These are phyloP conservation scores for Paramarasmius palmivorus DNA, from an alignment of 1,284 basidiomycete genomes.

Conservation along the genomic window DNA sequence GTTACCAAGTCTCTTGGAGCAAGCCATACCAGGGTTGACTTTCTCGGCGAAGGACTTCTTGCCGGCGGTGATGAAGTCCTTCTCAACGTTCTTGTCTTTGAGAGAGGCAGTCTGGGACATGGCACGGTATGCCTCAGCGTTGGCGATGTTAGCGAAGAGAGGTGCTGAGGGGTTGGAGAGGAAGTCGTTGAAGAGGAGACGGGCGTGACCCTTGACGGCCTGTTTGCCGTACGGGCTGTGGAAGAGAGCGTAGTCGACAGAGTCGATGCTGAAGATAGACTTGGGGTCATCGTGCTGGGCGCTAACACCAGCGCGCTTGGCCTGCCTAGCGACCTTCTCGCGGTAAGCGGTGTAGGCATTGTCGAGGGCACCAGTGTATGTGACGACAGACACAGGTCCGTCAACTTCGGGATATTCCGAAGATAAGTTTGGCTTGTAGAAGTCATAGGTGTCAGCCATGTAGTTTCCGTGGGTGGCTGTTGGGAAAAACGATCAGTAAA, in stretches of 20 bases:
- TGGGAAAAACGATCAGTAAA: slow-evolving; percentile 15
- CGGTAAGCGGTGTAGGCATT: slow-evolving; percentile 87
- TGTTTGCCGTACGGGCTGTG: slow-evolving; percentile 98
- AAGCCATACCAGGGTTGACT: slow-evolving; percentile 66
- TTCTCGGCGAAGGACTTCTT: slow-evolving; percentile 61
- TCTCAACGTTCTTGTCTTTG: slow-evolving; percentile 94
- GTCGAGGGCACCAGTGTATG: slow-evolving; percentile 95
- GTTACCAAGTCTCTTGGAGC: slow-evolving; percentile 80
- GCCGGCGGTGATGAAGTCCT: slow-evolving; percentile 81
- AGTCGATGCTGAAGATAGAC: slow-evolving; percentile 66
- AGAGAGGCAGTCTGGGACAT: slow-evolving; percentile 75
- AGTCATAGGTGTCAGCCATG: slow-evolving; percentile 98
- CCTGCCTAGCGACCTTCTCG: slow-evolving; percentile 74
- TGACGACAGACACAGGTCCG: slow-evolving; percentile 94
- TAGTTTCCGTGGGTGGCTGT: slow-evolving; percentile 96
- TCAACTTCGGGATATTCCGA: slow-evolving; percentile 98
- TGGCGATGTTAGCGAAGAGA: slow-evolving; percentile 74
- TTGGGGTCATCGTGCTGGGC: slow-evolving; percentile 43
- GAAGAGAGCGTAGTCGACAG: slow-evolving; percentile 90
- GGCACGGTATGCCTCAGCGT: slow-evolving; percentile 68
- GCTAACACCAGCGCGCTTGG: slow-evolving; percentile 46
- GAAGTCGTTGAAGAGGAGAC: slow-evolving; percentile 93
- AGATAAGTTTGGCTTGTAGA: slow-evolving; percentile 94
- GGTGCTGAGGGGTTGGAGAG: slow-evolving; percentile 74
- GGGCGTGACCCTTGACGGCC: slow-evolving; percentile 96